These are phyloP conservation scores for Rhodosporidiobolus sp. DNA, from an alignment of 768 basidiomycete species.

Conservation along the genomic window DNA sequence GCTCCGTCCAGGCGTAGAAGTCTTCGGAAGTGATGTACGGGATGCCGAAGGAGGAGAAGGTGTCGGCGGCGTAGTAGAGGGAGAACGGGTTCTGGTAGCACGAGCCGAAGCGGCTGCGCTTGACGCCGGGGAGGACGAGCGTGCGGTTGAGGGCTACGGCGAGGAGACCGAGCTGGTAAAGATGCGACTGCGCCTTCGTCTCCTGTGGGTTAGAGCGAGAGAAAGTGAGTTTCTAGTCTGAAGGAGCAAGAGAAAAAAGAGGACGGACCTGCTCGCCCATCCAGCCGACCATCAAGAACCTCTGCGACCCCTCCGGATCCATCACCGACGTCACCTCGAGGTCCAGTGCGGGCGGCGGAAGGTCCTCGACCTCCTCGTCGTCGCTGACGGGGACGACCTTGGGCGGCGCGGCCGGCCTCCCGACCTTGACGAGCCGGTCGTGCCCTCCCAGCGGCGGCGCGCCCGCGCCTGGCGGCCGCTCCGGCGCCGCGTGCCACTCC, in stretches of 20 bases:
- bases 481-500: neutral
- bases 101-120: constrained; percentile 56
- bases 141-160: constrained; percentile 56
- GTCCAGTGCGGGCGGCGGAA: neutral
- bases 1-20: constrained; percentile 6
- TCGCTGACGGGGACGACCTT: no score
- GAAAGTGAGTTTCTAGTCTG: neutral
- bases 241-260: neutral
- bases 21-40: constrained; percentile 47
- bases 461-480: no score
- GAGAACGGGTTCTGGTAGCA: constrained; percentile 56
- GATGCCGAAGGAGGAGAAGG: constrained; percentile 21
- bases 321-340: constrained; percentile 8
- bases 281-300: constrained; percentile 35
- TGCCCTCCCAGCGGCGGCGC: no score
- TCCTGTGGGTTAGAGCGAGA: neutral
- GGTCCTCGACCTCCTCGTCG: neutral
- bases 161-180: constrained; percentile 56
- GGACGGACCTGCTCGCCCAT: constrained; percentile 24
- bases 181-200: constrained; percentile 57
- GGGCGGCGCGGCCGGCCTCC: no score
- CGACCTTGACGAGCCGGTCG: neutral
- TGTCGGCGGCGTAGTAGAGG: constrained; percentile 54
- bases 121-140: constrained; percentile 60
- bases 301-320: neutral